Base-by-base conservation (phyloP, 2,329 filamentous ascomycete species). In the Xylariales sp. region DNA sequence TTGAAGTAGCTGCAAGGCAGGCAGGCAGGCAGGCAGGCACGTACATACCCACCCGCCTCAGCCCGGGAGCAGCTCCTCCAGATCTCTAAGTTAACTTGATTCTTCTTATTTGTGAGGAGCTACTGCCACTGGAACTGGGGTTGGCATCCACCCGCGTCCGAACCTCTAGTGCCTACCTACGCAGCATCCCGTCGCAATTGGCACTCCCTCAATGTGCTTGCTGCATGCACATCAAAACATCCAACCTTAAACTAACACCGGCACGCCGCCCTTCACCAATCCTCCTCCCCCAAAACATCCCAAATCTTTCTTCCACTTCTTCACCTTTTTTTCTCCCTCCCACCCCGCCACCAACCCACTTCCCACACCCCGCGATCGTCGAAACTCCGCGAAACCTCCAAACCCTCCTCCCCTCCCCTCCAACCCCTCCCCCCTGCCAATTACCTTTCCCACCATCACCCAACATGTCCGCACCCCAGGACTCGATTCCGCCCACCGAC, bases 391-490 rank as follows among this genome's bases (percentile, higher is more conserved):
- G n/a, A 13, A 29, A 11, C 28, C 8, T 14, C 28, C 14, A 29
- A 44, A 36, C 29, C 40, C 30, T 47, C 49, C 44, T 46, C 48
- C 48, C 36, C 45, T 37, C 41, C 40, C 40, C 44, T 38, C 41
- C 44, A 42, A 49, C 46, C 46, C 47, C 49, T 46, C 47, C 52
- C 51, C 44, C 48, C 37, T 42, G 11, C 37, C 33, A 43, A 47
- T 43, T 38, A 44, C 40, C 29, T 36, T 38, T 32, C 33, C 47
- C 35, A 36, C 45, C 29, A 21, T 37, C 40, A 47, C 29, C 40
- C 53, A 62, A 45, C 48, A 87, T 86, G 83, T 81, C 82, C 56
- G 59, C 70, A 42, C 59, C 72, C 50, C 81, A 85, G 58, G 77
- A 83, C 46, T 55, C 60, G 43, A 64, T 74, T 39, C 57, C 75